Percentiles rank a stretch among this genome's conserved stretches.
Conservation (phyloP, 169 alveolate genomes). For the Cryptosporidium baileyi region DNA sequence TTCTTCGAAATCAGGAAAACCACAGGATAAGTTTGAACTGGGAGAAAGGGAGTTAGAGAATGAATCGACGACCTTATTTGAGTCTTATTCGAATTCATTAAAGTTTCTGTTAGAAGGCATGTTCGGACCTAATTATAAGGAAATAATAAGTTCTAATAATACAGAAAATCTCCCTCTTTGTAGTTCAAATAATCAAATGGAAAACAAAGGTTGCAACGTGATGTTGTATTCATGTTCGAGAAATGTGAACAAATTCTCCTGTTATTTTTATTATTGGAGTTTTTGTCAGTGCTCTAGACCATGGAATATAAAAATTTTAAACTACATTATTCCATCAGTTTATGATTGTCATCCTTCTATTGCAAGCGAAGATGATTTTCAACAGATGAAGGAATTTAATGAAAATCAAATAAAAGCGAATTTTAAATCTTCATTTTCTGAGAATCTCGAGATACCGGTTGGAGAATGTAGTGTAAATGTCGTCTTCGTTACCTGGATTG, state of each 20-base stretch:
- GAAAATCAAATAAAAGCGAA: background rate
- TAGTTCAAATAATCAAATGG: constrained; percentile 50
- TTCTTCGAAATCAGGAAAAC: too few relatives aligned
- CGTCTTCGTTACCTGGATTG: constrained; percentile 25
- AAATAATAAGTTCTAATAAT: background rate
- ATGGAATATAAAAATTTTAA: constrained; percentile 10
- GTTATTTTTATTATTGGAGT: constrained; percentile 67
- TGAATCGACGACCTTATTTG: background rate
- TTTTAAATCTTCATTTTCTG: background rate
- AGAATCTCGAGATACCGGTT: constrained; percentile 52
- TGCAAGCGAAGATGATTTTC: constrained; percentile 45
- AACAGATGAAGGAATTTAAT: background rate
- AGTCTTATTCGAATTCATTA: constrained; percentile 8
- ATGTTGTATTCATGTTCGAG: constrained; percentile 51
- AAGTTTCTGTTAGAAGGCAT: constrained; percentile 20
- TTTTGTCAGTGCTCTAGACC: constrained; percentile 61
- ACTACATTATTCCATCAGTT: constrained; percentile 38
- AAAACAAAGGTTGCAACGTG: constrained; percentile 49
- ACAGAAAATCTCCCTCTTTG: constrained; percentile 21
- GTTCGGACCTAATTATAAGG: constrained; percentile 30
- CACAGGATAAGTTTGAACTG: background rate
- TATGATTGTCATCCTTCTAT: constrained; percentile 63
- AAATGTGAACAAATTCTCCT: constrained; percentile 7
- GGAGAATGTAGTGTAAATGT: constrained; percentile 22
- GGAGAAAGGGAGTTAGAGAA: background rate